Evolutionary conservation across 1,139 yeast genomes (phyloP).

Genomic region (Yamadazyma pseudoaaseri): DNA sequence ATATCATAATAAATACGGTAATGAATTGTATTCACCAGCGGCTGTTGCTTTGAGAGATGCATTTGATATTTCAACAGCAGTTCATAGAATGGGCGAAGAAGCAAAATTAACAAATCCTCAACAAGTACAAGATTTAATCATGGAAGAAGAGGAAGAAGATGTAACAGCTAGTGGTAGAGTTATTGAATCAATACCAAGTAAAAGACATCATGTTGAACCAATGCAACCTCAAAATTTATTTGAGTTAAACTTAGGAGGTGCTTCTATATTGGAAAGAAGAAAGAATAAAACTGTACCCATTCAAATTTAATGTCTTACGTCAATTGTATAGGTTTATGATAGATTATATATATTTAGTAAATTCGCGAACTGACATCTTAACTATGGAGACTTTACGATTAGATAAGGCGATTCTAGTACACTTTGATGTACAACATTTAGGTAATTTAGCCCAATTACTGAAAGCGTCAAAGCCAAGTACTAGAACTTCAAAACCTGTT

Average conservation of each 20-base stretch:
- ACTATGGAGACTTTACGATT: constrained; percentile 1
- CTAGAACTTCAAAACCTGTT: background rate
- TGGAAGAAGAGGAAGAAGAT: constrained; percentile 38
- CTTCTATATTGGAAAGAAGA: constrained; percentile 79
- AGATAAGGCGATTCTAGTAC: constrained; percentile 1
- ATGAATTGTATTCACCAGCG: constrained; percentile 72
- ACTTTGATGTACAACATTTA: constrained; percentile 5
- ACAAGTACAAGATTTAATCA: constrained; percentile 28
- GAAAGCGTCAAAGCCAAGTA: background rate
- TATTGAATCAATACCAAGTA: constrained; percentile 17
- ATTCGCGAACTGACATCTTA: background rate
- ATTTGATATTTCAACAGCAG: constrained; percentile 91
- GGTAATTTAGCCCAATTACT: constrained; percentile 1
- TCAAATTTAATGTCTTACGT: constrained; percentile 7
- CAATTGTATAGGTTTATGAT: constrained; percentile 2
- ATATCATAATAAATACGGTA: constrained; percentile 25
- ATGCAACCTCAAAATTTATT: constrained; percentile 35
- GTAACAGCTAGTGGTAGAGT: constrained; percentile 20
- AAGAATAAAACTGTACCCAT: constrained; percentile 28
- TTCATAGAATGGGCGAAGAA: constrained; percentile 90
- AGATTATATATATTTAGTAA: constrained; percentile 1
- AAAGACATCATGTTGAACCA: constrained; percentile 11
- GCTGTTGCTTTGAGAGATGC: constrained; percentile 93
- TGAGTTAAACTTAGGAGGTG: constrained; percentile 73
- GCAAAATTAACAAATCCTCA: constrained; percentile 46